These are phyloP conservation scores for Pulveroboletus sp. DNA, from an alignment of 768 basidiomycete genomes.

Conservation along the genomic window DNA sequence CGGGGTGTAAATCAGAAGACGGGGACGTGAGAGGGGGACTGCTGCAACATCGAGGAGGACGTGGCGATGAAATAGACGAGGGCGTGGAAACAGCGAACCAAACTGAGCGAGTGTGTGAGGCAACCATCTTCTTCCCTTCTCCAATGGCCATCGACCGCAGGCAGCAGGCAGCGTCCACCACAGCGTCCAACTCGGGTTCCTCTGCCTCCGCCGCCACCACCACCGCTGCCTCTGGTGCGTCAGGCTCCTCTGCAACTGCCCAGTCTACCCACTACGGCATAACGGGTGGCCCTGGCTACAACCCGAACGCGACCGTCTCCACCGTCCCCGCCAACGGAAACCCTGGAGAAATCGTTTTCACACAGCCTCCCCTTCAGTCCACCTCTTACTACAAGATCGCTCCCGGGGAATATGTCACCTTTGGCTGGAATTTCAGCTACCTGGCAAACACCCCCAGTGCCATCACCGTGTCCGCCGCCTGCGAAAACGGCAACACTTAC, in stretches of 20 bases:
- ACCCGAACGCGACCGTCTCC: slow-evolving; percentile 20
- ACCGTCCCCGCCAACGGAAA: slow-evolving; percentile 36
- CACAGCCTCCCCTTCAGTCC: slow-evolving; percentile 54
- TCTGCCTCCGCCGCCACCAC: background rate
- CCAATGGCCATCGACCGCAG: slow-evolving; percentile 21
- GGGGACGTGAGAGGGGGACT: too few species aligned
- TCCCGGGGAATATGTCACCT: slow-evolving; percentile 49
- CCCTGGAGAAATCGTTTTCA: slow-evolving; percentile 46
- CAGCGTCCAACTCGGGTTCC: background rate
- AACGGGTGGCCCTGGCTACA: slow-evolving; percentile 26
- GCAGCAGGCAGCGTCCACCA: slow-evolving; percentile 18
- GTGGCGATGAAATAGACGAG: too few species aligned
- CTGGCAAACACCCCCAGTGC: slow-evolving; percentile 47
- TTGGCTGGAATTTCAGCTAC: slow-evolving; percentile 73
- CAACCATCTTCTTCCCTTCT: slow-evolving; percentile 1
- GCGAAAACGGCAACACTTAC: slow-evolving; percentile 67
- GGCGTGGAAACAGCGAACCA: too few species aligned
- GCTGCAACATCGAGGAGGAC: too few species aligned
- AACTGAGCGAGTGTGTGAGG: slow-evolving; percentile 16
- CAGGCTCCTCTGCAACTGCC: background rate
- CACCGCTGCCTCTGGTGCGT: background rate
- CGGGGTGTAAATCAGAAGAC: too few species aligned
- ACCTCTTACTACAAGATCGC: slow-evolving; percentile 69
- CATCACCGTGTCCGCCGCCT: slow-evolving; percentile 62
- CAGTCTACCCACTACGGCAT: slow-evolving; percentile 11